A percentile compares a stretch with the other conserved stretches of the same genome.
phyloP scores from a whole-genome alignment of 306 rosid genomes.

The Ammopiptanthus mongolicus region DNA sequence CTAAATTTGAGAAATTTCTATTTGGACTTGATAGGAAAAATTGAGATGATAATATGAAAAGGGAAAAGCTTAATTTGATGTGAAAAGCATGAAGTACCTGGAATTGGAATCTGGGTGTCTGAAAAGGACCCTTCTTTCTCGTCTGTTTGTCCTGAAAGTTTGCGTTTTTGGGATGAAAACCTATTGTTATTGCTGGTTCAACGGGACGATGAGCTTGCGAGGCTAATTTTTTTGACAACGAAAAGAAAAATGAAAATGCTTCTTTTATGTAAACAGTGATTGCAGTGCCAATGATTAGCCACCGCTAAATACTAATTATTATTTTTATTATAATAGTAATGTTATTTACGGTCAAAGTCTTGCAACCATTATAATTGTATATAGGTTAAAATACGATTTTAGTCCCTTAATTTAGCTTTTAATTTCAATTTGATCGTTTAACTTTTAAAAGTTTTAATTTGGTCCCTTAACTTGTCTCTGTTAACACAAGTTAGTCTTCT shows the following conservation, averaged over 20 bases:
- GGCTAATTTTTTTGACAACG: neutral
- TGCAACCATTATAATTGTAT: no score
- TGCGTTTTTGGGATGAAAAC: constrained; percentile 8
- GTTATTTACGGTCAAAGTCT: no score
- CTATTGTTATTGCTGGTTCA: constrained; percentile 21
- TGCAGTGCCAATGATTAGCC: neutral
- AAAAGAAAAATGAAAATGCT: neutral
- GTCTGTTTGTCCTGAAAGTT: neutral
- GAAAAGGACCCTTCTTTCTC: neutral
- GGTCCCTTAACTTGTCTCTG: no score
- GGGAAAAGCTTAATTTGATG: constrained; percentile 18
- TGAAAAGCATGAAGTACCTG: constrained; percentile 33
- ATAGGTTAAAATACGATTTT: no score
- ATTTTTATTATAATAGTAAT: no score
- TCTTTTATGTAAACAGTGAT: neutral
- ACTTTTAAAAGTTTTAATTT: no score
- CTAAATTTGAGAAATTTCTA: neutral
- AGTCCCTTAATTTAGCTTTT: no score
- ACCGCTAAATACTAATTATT: neutral
- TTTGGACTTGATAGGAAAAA: neutral
- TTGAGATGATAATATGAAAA: neutral
- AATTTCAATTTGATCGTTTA: no score
- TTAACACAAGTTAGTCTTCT: no score
- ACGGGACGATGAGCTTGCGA: constrained; percentile 31
- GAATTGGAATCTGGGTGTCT: constrained; percentile 24